Evolutionary conservation across 106 monocot species (phyloP).

Genomic region (Posidonia australis): DNA sequence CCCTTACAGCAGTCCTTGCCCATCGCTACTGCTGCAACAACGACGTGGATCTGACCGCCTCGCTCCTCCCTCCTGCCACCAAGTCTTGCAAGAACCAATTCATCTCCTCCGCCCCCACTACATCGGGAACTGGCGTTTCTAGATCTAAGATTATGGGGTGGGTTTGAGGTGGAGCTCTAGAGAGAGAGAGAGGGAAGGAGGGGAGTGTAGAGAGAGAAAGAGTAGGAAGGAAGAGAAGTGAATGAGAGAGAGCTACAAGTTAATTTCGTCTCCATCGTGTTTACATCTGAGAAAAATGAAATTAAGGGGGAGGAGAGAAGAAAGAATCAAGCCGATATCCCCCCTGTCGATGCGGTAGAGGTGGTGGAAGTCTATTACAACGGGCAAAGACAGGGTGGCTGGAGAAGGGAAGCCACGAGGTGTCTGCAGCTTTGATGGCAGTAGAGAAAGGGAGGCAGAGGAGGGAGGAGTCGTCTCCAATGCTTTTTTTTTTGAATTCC

Average conservation of each 20-base stretch:
- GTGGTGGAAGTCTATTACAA: too few relatives aligned
- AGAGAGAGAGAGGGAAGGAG: not conserved
- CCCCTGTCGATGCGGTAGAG: too few relatives aligned
- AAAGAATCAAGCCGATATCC: too few relatives aligned
- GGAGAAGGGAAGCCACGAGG: too few relatives aligned
- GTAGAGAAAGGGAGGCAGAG: too few relatives aligned
- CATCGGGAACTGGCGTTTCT: not conserved
- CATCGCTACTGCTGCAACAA: slow-evolving; percentile 10
- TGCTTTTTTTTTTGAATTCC: too few relatives aligned
- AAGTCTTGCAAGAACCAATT: slow-evolving; percentile 3
- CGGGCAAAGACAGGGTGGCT: too few relatives aligned
- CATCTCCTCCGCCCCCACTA: not conserved
- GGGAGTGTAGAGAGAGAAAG: too few relatives aligned
- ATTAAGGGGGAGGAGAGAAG: too few relatives aligned
- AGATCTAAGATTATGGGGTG: not conserved
- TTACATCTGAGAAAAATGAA: too few relatives aligned
- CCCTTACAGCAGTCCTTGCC: not conserved
- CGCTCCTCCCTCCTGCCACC: slow-evolving; percentile 4
- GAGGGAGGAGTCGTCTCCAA: too few relatives aligned
- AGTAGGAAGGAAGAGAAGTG: not conserved
- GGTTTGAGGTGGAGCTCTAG: not conserved
- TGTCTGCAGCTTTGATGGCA: too few relatives aligned
- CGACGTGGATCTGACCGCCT: not conserved
- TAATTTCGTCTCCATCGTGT: not conserved
- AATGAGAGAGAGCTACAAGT: not conserved